Percentiles rank a stretch among this genome's conserved stretches.
phyloP scores from a whole-genome alignment of 306 rosid genomes.

The Prunus padus region DNA sequence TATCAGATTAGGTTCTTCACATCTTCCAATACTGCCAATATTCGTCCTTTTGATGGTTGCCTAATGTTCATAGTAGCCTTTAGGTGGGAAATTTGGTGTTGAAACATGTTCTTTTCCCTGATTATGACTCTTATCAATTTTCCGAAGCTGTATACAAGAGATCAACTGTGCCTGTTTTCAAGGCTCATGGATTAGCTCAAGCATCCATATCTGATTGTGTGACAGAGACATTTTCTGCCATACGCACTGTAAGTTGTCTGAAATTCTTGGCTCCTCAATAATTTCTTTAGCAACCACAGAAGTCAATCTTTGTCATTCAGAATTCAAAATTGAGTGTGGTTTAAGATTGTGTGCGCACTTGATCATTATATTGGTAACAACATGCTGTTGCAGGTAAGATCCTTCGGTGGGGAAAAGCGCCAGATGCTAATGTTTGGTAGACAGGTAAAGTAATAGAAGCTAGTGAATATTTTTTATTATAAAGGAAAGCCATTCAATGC shows the following conservation, averaged over 20 bases:
- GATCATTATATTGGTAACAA: conserved; percentile 25
- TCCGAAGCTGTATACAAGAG: conserved; percentile 84
- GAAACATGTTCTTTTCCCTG: conserved; percentile 25
- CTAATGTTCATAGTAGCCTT: neutral
- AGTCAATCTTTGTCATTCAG: neutral
- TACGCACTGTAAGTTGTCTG: conserved; percentile 79
- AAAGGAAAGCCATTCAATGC: conserved; percentile 18
- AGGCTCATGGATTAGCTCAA: conserved; percentile 85
- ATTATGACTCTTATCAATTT: conserved; percentile 38
- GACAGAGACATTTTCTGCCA: conserved; percentile 91
- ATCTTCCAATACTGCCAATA: neutral
- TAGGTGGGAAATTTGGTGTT: conserved; percentile 2
- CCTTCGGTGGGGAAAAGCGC: conserved; percentile 91
- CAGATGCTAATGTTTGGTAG: conserved; percentile 82
- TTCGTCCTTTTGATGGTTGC: neutral
- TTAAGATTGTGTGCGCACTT: conserved; percentile 18
- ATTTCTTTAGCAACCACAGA: neutral
- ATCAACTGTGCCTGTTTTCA: conserved; percentile 82
- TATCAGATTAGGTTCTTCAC: neutral
- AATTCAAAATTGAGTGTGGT: neutral
- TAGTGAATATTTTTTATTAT: conserved; percentile 8
- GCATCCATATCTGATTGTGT: conserved; percentile 89
- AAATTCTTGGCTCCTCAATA: neutral
- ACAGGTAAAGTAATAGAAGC: conserved; percentile 51
- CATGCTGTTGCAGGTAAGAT: conserved; percentile 66